Evolutionary conservation across 306 rosid genomes (phyloP), one percentile per base, ranked within the genome.

Genomic region (Lagenaria siceraria): DNA sequence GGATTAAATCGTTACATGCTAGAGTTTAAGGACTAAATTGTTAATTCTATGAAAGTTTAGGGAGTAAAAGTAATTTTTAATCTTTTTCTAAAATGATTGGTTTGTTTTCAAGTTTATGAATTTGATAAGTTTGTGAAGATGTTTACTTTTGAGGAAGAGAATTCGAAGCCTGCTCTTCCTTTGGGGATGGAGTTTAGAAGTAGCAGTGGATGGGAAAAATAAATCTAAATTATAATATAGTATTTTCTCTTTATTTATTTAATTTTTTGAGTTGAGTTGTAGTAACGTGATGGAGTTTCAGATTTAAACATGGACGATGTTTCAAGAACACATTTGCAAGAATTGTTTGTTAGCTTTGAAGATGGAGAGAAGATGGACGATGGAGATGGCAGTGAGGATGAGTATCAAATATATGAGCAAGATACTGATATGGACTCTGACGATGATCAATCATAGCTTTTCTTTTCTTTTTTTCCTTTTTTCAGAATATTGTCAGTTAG

Each of bases 251-350:
- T 5, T 15, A 0, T 12, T 0, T n/a, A n/a, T n/a, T 49, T 46
- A 5, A 4, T 3, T 48, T 48, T 49, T 49, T 49, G 54, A 49
- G 54, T 49, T 53, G 19, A n/a, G n/a, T 4, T 60, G 74, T 74
- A 29, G 29, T 33, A 38, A 14, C 55, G 43, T 36, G 5, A 42
- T 74, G 80, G 82, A 33, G 42, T 90, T 88, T 91, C 97, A 91
- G 97, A 87, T 88, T 58, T 82, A 56, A 86, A 84, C 77, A 69
- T 79, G 80, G 91, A 81, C 14, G 85, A 88, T 81, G 78, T 91
- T 54, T 91, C 98, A 38, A 87, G 92, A 84, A 78, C 85, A 75
- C 96, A 86, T 83, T 80, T 94, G 64, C 97, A 90, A 82, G 94
- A 91, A 84, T 87, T 94, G 43, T 91, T 94, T 81, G 97, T 78